Evolutionary conservation across 2,329 filamentous ascomycete species (phyloP), one percentile per base, ranked within the genome.

Genomic region (Pseudocercospora musae): DNA sequence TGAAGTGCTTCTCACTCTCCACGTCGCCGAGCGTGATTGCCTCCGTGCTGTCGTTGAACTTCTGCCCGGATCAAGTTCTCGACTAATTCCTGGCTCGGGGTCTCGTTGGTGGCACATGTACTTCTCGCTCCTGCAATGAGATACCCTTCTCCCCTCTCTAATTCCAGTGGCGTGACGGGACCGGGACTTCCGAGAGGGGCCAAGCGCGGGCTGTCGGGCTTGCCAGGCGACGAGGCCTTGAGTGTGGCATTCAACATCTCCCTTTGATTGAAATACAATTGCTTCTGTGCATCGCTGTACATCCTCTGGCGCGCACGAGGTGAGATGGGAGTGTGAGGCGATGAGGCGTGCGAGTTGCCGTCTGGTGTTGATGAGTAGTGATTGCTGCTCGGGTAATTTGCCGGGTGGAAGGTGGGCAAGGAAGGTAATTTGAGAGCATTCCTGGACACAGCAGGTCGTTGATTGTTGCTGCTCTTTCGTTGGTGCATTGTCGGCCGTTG

Each of bases 331-430:
- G 77, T 72, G 44, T 78, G 77, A 7, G 78, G 78, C 49, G 76
- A 78, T 23, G 62, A 60, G 21, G 66, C 73, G 75, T 27, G 74
- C 69, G 33, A 73, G 75, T 9, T 60, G 76, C 76, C 67, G 40
- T 71, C 72, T 9, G 64, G 73, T 57, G 77, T 80, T 13, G 75
- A 75, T n/a, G n/a, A n/a, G n/a, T n/a, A n/a, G 50, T 72, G 71
- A 52, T 75, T 68, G 55, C 69, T 74, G 3, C 71, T 73, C 9
- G 79, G 77, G 68, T 79, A 83, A 71, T 83, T 82, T 65, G 81
- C 80, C 6, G 81, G 81, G 63, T 84, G 81, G 74, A 82, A 83
- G 62, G 80, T 78, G 49, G 81, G 81, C 44, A 84, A 74, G 1
- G 78, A 78, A n/a, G 80, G 79, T 13, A 83, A 72, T 59, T 78